Conservation (phyloP, 2,329 filamentous ascomycete species). For the Proliferodiscus dingleyae region DNA sequence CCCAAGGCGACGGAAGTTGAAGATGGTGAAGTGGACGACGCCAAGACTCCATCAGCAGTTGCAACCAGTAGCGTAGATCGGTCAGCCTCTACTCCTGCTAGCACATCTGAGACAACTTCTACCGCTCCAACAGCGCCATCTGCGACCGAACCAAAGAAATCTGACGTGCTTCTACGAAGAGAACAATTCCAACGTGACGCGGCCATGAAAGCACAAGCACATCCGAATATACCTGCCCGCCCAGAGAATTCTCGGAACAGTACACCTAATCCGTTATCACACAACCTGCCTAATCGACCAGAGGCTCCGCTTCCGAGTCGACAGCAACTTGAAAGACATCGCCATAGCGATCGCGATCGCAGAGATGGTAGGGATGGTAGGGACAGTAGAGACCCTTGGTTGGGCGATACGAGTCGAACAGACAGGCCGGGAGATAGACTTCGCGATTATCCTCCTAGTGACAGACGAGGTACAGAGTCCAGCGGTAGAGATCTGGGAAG, state of each 20-base stretch:
- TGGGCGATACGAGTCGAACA: constrained; percentile 19
- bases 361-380: too few relatives aligned
- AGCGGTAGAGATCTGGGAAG: constrained; percentile 25
- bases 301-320: constrained; percentile 30
- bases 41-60: constrained; percentile 33
- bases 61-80: background rate
- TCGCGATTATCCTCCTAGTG: constrained; percentile 26
- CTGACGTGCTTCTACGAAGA: constrained; percentile 25
- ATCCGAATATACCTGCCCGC: constrained; percentile 19
- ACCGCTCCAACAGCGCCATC: constrained; percentile 8
- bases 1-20: constrained; percentile 49
- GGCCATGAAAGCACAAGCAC: constrained; percentile 21
- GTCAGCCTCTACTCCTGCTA: background rate
- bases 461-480: constrained; percentile 25
- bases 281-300: constrained; percentile 29
- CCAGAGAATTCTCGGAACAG: constrained; percentile 19
- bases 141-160: constrained; percentile 20
- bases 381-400: constrained; percentile 6
- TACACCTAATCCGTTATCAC: constrained; percentile 8
- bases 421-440: constrained; percentile 28
- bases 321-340: constrained; percentile 27
- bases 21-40: constrained; percentile 69
- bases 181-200: constrained; percentile 27
- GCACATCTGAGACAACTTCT: constrained; percentile 2
- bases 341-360: constrained; percentile 29